Evolutionary conservation across 495 filamentous ascomycete genomes (phyloP).

Genomic region (Daldinia bambusicola): DNA sequence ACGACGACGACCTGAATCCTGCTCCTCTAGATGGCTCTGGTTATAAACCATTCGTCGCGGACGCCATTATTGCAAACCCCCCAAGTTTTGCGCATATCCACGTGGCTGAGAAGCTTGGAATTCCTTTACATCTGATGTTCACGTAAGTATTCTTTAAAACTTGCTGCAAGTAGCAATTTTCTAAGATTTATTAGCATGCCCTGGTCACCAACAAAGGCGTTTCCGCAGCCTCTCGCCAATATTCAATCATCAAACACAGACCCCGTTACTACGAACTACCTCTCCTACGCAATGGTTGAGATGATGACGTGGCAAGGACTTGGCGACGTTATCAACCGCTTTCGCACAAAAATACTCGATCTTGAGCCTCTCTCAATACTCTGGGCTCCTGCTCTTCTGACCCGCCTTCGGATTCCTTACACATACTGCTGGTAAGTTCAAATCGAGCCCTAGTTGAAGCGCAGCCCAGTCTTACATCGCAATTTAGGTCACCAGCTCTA

Average conservation of each 20-base stretch:
- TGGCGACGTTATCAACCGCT: slow-evolving; percentile 79
- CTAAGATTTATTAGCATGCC: slow-evolving; percentile 66
- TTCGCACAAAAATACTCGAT: slow-evolving; percentile 70
- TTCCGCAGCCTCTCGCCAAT: slow-evolving; percentile 78
- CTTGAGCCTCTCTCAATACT: slow-evolving; percentile 73
- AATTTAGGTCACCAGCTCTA: slow-evolving; percentile 69
- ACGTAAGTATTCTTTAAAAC: slow-evolving; percentile 71
- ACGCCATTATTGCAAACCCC: slow-evolving; percentile 86
- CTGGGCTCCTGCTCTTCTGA: slow-evolving; percentile 72
- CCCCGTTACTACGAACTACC: slow-evolving; percentile 71
- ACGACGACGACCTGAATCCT: slow-evolving; percentile 18
- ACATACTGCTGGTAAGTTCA: slow-evolving; percentile 76
- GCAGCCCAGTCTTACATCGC: slow-evolving; percentile 32
- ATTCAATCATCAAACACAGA: slow-evolving; percentile 71
- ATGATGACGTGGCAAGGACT: slow-evolving; percentile 85
- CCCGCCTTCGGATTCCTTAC: slow-evolving; percentile 73
- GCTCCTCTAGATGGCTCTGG: slow-evolving; percentile 7
- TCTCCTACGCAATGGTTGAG: slow-evolving; percentile 79
- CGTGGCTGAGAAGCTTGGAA: slow-evolving; percentile 81
- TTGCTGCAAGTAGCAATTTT: slow-evolving; percentile 60
- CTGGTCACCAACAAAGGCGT: slow-evolving; percentile 73
- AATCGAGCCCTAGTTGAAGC: background rate
- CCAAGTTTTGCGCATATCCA: slow-evolving; percentile 84
- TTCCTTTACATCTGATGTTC: slow-evolving; percentile 85
- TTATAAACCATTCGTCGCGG: slow-evolving; percentile 74